A percentile compares a stretch with the other conserved stretches of the same genome.
These are phyloP conservation scores for Nicotiana knightiana DNA, from an alignment of 257 asterid species.

Conservation along the genomic window DNA sequence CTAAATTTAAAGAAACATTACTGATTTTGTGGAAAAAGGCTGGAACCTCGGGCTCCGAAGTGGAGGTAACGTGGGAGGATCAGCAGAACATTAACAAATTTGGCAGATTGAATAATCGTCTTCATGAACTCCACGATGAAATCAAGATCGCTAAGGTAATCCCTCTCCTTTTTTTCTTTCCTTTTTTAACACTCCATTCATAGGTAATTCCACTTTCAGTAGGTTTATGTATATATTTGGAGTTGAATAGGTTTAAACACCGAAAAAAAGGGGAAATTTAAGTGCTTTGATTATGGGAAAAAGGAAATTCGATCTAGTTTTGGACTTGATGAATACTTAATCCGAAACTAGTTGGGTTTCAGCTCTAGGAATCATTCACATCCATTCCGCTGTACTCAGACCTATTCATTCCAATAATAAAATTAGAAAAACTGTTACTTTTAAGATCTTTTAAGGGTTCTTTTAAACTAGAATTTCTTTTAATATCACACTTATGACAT, in stretches of 20 bases:
- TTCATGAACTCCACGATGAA: conserved; percentile 90
- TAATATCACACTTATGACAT: background rate
- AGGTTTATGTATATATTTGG: background rate
- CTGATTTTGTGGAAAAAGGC: conserved; percentile 29
- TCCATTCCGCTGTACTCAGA: background rate
- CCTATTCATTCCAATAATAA: background rate
- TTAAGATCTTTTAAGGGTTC: background rate
- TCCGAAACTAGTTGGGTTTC: background rate
- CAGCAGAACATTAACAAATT: conserved; percentile 94
- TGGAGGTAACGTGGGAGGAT: conserved; percentile 94
- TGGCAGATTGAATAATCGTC: conserved; percentile 77
- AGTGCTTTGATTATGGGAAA: background rate
- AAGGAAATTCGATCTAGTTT: background rate
- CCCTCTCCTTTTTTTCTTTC: background rate
- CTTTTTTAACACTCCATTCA: background rate
- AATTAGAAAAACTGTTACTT: background rate
- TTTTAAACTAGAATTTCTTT: too few species aligned
- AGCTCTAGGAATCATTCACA: background rate
- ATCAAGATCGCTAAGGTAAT: conserved; percentile 79
- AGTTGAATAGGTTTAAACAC: background rate
- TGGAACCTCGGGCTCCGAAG: conserved; percentile 61
- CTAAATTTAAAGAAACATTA: background rate
- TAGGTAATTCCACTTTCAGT: background rate
- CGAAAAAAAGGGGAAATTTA: background rate
- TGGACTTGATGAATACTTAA: background rate